A percentile compares a stretch with the other conserved stretches of the same genome.
These are phyloP conservation scores for Penicillium chermesinum DNA, from an alignment of 495 filamentous ascomycete genomes.

Conservation along the genomic window DNA sequence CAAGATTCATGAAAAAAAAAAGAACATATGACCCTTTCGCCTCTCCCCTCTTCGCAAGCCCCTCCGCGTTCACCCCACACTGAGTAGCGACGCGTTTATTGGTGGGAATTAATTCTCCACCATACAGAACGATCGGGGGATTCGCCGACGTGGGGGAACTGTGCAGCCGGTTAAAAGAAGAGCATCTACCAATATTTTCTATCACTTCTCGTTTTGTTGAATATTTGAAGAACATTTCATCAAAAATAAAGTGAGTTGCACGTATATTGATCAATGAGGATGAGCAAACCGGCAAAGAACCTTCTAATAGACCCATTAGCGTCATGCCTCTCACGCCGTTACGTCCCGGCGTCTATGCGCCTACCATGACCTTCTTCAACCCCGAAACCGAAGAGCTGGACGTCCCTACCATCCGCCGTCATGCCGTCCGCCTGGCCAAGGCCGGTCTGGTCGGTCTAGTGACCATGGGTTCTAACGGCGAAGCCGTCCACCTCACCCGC, in stretches of 20 bases:
- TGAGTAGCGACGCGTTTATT: constrained; percentile 16
- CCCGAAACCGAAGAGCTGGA: constrained; percentile 78
- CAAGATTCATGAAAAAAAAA: too few species aligned
- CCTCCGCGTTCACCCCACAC: constrained; percentile 18
- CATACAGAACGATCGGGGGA: constrained; percentile 21
- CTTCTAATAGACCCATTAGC: constrained; percentile 5
- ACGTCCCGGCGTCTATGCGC: constrained; percentile 80
- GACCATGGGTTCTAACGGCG: constrained; percentile 86
- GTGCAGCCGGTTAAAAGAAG: constrained; percentile 2
- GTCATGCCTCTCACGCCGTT: constrained; percentile 53
- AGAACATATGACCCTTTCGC: neutral
- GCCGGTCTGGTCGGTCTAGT: constrained; percentile 79
- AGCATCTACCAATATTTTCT: neutral
- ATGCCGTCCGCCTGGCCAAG: constrained; percentile 74
- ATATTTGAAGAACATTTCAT: neutral
- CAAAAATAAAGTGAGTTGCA: too few species aligned
- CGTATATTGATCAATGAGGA: too few species aligned
- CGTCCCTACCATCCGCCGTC: constrained; percentile 68
- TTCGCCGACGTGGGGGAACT: constrained; percentile 26
- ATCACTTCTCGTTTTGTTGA: neutral
- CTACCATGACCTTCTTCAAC: constrained; percentile 89
- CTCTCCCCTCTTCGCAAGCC: constrained; percentile 5
- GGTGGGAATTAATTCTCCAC: constrained; percentile 24
- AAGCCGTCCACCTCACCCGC: constrained; percentile 76
- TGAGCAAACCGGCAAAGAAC: too few species aligned